These are phyloP conservation scores for Pythium folliculosum DNA, from an alignment of 352 stramenopile species.

Conservation along the genomic window DNA sequence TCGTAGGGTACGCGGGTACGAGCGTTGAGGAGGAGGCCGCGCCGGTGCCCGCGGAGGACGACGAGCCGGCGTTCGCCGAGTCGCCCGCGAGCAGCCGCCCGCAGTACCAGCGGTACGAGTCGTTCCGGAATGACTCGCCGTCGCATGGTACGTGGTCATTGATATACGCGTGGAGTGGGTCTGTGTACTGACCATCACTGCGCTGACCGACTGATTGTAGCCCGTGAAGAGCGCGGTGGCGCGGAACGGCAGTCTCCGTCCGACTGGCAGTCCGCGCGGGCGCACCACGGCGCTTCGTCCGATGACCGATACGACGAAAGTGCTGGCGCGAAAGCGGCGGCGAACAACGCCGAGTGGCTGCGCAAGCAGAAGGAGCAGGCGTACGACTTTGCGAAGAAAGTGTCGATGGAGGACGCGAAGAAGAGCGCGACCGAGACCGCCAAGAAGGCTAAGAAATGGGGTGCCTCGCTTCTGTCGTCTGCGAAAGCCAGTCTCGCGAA, in stretches of 20 bases:
- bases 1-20: background rate
- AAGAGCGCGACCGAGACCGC: conserved; percentile 78
- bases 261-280: conserved; percentile 4
- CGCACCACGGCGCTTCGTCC: conserved; percentile 14
- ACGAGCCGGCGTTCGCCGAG: background rate
- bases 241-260: background rate
- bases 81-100: background rate
- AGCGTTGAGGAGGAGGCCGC: background rate
- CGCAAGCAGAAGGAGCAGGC: conserved; percentile 85
- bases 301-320: conserved; percentile 41
- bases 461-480: conserved; percentile 74
- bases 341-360: conserved; percentile 44
- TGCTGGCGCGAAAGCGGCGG: conserved; percentile 9
- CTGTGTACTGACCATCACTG: no score
- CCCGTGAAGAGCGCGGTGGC: background rate
- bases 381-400: conserved; percentile 88
- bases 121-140: conserved; percentile 8
- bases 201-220: no score
- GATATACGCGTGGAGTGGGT: no score
- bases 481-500: conserved; percentile 78
- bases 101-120: conserved; percentile 23
- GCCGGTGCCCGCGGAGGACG: background rate
- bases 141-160: conserved; percentile 3
- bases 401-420: conserved; percentile 86
- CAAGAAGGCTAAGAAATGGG: conserved; percentile 90